Percentiles rank a stretch among this genome's conserved stretches.
Evolutionary conservation across 192 early-diverging fungal genomes (phyloP).

Genomic region (Backusella morwellensis): DNA sequence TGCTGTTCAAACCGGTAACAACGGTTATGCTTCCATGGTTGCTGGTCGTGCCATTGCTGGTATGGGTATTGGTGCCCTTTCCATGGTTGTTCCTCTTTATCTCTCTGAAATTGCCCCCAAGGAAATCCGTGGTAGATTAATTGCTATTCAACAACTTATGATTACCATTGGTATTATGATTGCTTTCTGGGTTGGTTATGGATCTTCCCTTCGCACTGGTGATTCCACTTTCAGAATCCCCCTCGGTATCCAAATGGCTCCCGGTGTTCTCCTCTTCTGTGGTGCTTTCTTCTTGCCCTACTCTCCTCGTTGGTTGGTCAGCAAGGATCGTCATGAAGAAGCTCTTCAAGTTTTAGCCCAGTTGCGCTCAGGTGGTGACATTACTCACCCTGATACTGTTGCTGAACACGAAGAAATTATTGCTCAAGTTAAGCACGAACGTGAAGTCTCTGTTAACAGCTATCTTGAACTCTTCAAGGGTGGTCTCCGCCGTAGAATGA

Average conservation of each 20-base stretch:
- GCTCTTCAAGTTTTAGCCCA: constrained; percentile 64
- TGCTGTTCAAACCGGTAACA: constrained; percentile 64
- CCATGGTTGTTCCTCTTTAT: constrained; percentile 17
- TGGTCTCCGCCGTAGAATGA: constrained; percentile 49
- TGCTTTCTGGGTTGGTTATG: constrained; percentile 46
- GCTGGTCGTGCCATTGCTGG: constrained; percentile 79
- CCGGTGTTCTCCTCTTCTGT: constrained; percentile 67
- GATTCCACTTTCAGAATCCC: constrained; percentile 74
- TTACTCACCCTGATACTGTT: constrained; percentile 47
- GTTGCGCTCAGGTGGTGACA: constrained; percentile 64
- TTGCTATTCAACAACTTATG: constrained; percentile 85
- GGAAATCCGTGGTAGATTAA: constrained; percentile 80
- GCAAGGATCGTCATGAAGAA: constrained; percentile 63
- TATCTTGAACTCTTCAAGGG: constrained; percentile 56
- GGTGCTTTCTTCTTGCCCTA: constrained; percentile 76
- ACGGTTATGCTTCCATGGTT: constrained; percentile 57
- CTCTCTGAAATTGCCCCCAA: constrained; percentile 75
- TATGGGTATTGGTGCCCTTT: constrained; percentile 33
- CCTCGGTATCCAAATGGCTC: constrained; percentile 77
- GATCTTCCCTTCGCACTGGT: constrained; percentile 26
- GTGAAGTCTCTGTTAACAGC: constrained; percentile 55
- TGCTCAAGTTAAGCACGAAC: constrained; percentile 60
- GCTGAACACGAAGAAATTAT: constrained; percentile 72
- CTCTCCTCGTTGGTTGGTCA: constrained; percentile 85
- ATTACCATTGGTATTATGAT: constrained; percentile 84